phyloP scores from a whole-genome alignment of 805 yeast genomes.

The Nakazawaea wyomingensis region DNA sequence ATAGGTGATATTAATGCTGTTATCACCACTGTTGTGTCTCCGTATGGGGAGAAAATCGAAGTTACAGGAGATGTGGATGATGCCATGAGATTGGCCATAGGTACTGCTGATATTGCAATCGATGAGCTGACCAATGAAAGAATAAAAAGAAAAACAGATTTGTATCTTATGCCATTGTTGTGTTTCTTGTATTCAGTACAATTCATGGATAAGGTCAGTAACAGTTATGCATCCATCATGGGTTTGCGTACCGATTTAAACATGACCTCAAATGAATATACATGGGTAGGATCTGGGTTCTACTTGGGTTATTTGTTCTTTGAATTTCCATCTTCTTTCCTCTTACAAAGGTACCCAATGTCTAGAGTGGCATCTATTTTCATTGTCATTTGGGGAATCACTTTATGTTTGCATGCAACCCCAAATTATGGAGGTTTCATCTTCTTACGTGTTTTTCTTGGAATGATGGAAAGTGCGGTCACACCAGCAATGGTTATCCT shows the following conservation, averaged over 20 bases:
- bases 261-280: constrained; percentile 39
- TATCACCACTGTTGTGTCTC: constrained; percentile 13
- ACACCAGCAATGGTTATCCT: constrained; percentile 49
- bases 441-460: constrained; percentile 38
- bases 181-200: constrained; percentile 52
- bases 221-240: constrained; percentile 59
- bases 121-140: constrained; percentile 15
- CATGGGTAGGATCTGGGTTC: constrained; percentile 48
- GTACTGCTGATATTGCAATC: constrained; percentile 24
- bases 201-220: constrained; percentile 50
- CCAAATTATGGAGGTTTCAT: constrained; percentile 29
- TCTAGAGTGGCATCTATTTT: constrained; percentile 40
- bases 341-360: constrained; percentile 50
- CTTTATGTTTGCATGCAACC: constrained; percentile 43
- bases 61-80: constrained; percentile 32
- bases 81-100: constrained; percentile 37
- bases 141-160: constrained; percentile 37
- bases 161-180: constrained; percentile 40
- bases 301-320: constrained; percentile 50
- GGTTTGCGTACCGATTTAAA: constrained; percentile 47
- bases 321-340: constrained; percentile 38
- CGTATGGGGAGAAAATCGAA: constrained; percentile 9
- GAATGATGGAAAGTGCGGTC: constrained; percentile 45
- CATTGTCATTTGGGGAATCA: constrained; percentile 52
- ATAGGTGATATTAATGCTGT: constrained; percentile 14